phyloP scores from a whole-genome alignment of 495 filamentous ascomycete genomes.

The Penicillium waksmanii region DNA sequence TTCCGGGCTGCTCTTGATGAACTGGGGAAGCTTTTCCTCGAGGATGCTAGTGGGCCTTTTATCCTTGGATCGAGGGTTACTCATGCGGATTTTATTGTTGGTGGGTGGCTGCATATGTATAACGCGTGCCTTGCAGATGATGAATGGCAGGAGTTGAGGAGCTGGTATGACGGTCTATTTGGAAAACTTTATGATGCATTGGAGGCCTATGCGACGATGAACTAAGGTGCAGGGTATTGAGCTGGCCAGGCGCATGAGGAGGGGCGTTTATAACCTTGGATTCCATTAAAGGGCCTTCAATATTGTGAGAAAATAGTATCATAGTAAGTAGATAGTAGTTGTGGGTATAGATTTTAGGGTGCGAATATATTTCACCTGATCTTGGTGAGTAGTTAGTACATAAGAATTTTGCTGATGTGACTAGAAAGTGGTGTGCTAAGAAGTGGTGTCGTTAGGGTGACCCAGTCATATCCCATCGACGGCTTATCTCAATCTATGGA shows the following conservation, averaged over 20 bases:
- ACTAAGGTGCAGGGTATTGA: constrained; percentile 12
- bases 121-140: constrained; percentile 31
- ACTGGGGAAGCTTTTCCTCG: constrained; percentile 47
- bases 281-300: too few species aligned
- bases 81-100: constrained; percentile 68
- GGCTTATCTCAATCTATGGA: too few species aligned
- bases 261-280: too few species aligned
- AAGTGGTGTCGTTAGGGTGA: too few species aligned
- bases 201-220: constrained; percentile 33
- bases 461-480: too few species aligned
- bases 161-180: constrained; percentile 57
- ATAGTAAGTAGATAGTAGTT: too few species aligned
- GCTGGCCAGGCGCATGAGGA: not conserved
- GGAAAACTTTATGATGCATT: constrained; percentile 51
- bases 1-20: constrained; percentile 46
- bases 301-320: too few species aligned
- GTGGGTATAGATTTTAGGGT: too few species aligned
- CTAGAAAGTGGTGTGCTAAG: too few species aligned
- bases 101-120: constrained; percentile 60
- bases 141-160: constrained; percentile 55
- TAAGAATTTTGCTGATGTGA: too few species aligned
- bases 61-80: constrained; percentile 46
- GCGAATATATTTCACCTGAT: too few species aligned
- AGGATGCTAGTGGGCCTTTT: constrained; percentile 51
- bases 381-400: too few species aligned